phyloP scores from a whole-genome alignment of 805 yeast species.

The Brettanomyces naardenensis region DNA sequence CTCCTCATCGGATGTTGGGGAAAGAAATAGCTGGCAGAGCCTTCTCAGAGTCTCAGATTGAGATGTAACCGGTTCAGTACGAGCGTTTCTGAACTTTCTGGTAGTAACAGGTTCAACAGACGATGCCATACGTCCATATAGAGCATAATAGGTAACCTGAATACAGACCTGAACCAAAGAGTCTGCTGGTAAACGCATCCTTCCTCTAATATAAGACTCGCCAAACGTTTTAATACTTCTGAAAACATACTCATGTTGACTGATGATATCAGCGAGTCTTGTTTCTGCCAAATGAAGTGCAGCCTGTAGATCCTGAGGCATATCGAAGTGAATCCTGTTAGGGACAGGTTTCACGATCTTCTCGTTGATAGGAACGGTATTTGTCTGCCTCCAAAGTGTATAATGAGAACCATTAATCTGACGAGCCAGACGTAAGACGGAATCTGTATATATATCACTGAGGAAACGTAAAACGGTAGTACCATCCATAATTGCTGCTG shows the following conservation, averaged over 20 bases:
- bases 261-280: slow-evolving; percentile 47
- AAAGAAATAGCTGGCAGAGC: slow-evolving; percentile 56
- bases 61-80: slow-evolving; percentile 62
- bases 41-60: slow-evolving; percentile 46
- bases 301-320: slow-evolving; percentile 38
- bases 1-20: slow-evolving; percentile 36
- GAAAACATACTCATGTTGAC: slow-evolving; percentile 49
- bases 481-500: slow-evolving; percentile 49
- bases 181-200: slow-evolving; percentile 38
- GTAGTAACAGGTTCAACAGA: slow-evolving; percentile 50
- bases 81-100: slow-evolving; percentile 54
- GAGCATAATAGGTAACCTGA: slow-evolving; percentile 47
- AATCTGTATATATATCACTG: slow-evolving; percentile 51
- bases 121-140: slow-evolving; percentile 40
- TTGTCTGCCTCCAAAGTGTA: slow-evolving; percentile 41
- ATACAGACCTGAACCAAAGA: slow-evolving; percentile 44
- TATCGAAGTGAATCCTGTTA: slow-evolving; percentile 25
- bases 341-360: slow-evolving; percentile 30
- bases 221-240: slow-evolving; percentile 23
- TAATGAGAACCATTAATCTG: slow-evolving; percentile 51
- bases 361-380: slow-evolving; percentile 26
- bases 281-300: slow-evolving; percentile 51
- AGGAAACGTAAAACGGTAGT: slow-evolving; percentile 50
- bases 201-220: slow-evolving; percentile 27
- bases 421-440: slow-evolving; percentile 47